Base-by-base conservation (phyloP, 2,329 filamentous ascomycete genomes). In the Chrysoporthe puriensis region DNA sequence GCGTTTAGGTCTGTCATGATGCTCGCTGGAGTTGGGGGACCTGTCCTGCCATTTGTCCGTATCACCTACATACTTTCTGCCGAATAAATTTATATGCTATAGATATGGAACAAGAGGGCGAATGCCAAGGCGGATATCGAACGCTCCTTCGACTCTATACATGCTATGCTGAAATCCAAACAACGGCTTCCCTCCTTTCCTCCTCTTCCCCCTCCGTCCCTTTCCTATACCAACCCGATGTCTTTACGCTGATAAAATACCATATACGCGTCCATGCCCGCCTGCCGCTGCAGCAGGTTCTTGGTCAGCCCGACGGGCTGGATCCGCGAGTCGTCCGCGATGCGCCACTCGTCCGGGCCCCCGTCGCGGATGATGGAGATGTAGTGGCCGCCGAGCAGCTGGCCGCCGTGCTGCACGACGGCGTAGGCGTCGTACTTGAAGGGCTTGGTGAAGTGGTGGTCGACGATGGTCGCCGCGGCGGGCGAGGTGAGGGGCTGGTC, bases 391-490 rank as follows among this genome's bases (percentile, higher is more conserved):
- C 86, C 87, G 48, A 87, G 86, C 63, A 91, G 82, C 1, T 84
- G 88, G 1, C 81, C 80, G 32, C 94, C 94, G 77, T 97, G 94
- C 70, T 91, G 85, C 64, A 96, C 87, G 7, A 97, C 91, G 2
- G 90, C 95, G 76, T 97, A 97, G 63, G 92, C 90, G 75, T 97
- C 91, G 77, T 97, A 99, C 5, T 83, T 81, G 74, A 91, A 93
- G 0, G 91, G 90, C 0, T 78, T 79, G 2, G 74, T 72, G 67
- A 85, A 83, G 16, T 80, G 79, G 11, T 73, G 77, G 67, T 83
- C 81, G 68, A 78, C 72, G 6, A 76, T 77, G 18, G 73, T 75
- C 42, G 72, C 52, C 21, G 59, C 52, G 21, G 59, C 69, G 67
- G 64, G 72, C 70, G 67, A 67, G 67, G 66, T 72, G 73, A 26